Evolutionary conservation across 2,329 filamentous ascomycete genomes (phyloP), one percentile per base, ranked within the genome.

Genomic region (Stachybotrys chartarum): DNA sequence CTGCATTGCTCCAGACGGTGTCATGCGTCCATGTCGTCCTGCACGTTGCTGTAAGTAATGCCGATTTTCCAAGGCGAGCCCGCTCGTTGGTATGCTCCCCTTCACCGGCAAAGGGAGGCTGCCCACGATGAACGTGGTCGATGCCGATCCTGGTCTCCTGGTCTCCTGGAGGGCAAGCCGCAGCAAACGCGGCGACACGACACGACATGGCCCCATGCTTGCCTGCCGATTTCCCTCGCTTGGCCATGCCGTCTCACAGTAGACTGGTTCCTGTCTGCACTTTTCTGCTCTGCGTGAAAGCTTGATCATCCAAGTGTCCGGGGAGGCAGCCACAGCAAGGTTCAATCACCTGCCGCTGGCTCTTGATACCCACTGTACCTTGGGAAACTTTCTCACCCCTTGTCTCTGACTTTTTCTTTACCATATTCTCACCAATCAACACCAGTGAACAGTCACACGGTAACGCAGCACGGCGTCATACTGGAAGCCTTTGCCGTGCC

Each of bases 1-100:
- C 30, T 49, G 52, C 44, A 49, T n/a, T 45, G 42, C 44, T 35
- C 45, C 35, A 49, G 32, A 54, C 18, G 45, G 53, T 50, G 53
- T 54, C 53, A 54, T 54, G 53, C 53, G 53, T 50, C 53, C 45
- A 17, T 31, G 30, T 50, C 45, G 45, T 30, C 46, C 47, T 50
- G 51, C 24, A 44, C 42, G 32, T 47, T 47, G 45, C 45, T 42
- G 35, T 42, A 42, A 14, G 35, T 42, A 14, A 42, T 42, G 35
- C 35, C 8, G 35, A 10, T 10, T 42, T 42, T 42, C 35, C 35
- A 42, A 42, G 35, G 35, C 35, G 8, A 10, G 35, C 35, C 35
- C 14, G 35, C 14, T 42, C 3, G 35, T 42, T 10, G 35, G 35
- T 42, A 42, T 42, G 35, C 35, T 42, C 14, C 10, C 24, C 35